phyloP scores from a whole-genome alignment of 768 basidiomycete genomes.

The Collybia sp. region DNA sequence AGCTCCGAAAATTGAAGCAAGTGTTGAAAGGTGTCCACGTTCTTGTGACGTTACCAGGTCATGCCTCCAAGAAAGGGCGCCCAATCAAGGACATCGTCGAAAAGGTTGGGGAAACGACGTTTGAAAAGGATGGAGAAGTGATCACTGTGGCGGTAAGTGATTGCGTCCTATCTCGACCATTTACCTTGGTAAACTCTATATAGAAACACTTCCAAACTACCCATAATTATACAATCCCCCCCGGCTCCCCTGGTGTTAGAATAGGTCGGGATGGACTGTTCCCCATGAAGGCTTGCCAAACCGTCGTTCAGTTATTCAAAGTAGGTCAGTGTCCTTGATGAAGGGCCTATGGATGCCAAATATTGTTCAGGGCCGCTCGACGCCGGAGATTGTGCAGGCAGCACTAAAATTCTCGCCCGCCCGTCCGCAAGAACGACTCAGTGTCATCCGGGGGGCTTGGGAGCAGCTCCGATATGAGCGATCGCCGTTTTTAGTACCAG shows the following conservation, averaged over 20 bases:
- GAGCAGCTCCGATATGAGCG: conserved; percentile 27
- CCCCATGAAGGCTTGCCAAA: conserved; percentile 19
- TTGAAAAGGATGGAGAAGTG: conserved; percentile 19
- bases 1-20: conserved; percentile 16
- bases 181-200: neutral
- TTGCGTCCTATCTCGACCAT: neutral
- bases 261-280: conserved; percentile 21
- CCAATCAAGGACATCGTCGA: conserved; percentile 21
- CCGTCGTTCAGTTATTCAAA: conserved; percentile 23
- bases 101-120: conserved; percentile 18
- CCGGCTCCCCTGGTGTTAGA: conserved; percentile 19
- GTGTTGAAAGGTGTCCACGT: conserved; percentile 26
- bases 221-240: conserved; percentile 16
- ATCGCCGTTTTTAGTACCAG: conserved; percentile 36
- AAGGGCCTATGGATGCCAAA: too few relatives aligned
- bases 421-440: conserved; percentile 15
- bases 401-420: conserved; percentile 22
- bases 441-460: conserved; percentile 21
- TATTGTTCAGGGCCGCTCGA: conserved; percentile 18
- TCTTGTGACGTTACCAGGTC: conserved; percentile 12
- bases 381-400: conserved; percentile 24
- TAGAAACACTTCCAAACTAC: conserved; percentile 22
- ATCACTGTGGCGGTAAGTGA: conserved; percentile 21
- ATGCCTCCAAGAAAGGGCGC: conserved; percentile 15
- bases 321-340: conserved; percentile 6